Conservation (phyloP, 192 early-diverging fungal genomes). For the Coemansia sp. region DNA sequence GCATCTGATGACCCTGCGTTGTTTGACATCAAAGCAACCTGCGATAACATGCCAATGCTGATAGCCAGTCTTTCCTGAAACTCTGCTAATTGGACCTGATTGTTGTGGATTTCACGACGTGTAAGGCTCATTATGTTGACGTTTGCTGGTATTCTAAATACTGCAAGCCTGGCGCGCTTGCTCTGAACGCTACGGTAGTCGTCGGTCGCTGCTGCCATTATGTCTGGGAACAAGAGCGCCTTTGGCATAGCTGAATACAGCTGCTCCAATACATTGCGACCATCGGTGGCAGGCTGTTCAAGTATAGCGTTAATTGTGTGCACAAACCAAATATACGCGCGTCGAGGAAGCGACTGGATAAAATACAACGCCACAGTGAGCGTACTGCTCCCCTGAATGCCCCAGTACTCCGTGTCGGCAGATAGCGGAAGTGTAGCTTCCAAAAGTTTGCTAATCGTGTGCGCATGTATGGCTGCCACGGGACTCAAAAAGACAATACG, state of each 20-base stretch:
- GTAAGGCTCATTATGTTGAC: slow-evolving; percentile 54
- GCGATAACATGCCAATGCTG: slow-evolving; percentile 62
- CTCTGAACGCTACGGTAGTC: slow-evolving; percentile 7
- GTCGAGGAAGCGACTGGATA: slow-evolving; percentile 36
- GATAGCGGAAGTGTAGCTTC: slow-evolving; percentile 61
- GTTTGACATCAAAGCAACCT: background rate
- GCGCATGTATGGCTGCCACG: slow-evolving; percentile 57
- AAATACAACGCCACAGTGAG: slow-evolving; percentile 34
- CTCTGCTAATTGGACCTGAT: slow-evolving; percentile 49
- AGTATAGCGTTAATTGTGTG: background rate
- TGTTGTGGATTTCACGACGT: slow-evolving; percentile 61
- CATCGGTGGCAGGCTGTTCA: background rate
- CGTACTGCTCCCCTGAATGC: slow-evolving; percentile 50
- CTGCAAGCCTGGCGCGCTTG: slow-evolving; percentile 15
- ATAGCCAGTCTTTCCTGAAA: slow-evolving; percentile 61
- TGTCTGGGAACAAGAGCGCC: slow-evolving; percentile 16
- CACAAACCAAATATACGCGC: slow-evolving; percentile 19
- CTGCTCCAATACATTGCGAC: background rate
- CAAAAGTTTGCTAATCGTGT: slow-evolving; percentile 58
- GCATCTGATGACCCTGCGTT: background rate
- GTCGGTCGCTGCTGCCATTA: slow-evolving; percentile 6
- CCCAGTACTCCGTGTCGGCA: slow-evolving; percentile 68
- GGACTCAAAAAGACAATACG: slow-evolving; percentile 30
- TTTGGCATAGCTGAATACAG: background rate
- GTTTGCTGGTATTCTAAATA: slow-evolving; percentile 19